Conservation (phyloP, 495 filamentous ascomycete genomes). For the Terfezia claveryi region DNA sequence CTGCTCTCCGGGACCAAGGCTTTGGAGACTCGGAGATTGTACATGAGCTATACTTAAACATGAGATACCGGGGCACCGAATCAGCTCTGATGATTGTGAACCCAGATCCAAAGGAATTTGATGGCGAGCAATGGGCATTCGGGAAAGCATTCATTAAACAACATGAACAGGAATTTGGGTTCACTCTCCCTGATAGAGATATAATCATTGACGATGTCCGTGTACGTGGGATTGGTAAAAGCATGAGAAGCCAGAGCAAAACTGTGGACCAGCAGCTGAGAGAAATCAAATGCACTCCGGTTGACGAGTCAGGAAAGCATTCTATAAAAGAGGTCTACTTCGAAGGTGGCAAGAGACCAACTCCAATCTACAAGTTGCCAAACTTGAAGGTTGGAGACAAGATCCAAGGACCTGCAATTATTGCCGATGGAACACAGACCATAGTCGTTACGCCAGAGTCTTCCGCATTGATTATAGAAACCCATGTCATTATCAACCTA, state of each 20-base stretch:
- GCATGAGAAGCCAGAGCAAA: conserved; percentile 53
- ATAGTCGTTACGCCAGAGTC: conserved; percentile 74
- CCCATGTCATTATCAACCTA: conserved; percentile 52
- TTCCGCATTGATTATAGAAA: conserved; percentile 48
- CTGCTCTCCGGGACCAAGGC: conserved; percentile 46
- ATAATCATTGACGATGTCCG: conserved; percentile 87
- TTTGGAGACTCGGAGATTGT: conserved; percentile 49
- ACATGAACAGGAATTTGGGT: conserved; percentile 87
- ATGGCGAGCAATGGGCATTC: conserved; percentile 51
- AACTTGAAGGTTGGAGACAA: conserved; percentile 55
- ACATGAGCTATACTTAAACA: conserved; percentile 76
- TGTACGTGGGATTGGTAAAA: conserved; percentile 71
- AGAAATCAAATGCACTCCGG: conserved; percentile 31
- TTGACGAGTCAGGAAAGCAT: conserved; percentile 32
- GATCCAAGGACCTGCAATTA: conserved; percentile 65
- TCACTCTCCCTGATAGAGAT: conserved; percentile 69
- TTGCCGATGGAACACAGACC: conserved; percentile 90
- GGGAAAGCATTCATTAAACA: conserved; percentile 64
- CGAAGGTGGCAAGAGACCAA: conserved; percentile 51
- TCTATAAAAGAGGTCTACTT: conserved; percentile 42
- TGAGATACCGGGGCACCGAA: conserved; percentile 73
- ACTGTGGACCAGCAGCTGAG: conserved; percentile 61
- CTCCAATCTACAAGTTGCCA: conserved; percentile 65
- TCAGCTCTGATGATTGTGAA: conserved; percentile 68
- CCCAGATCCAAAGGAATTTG: conserved; percentile 27